Conservation (phyloP, 169 alveolate genomes). For the Blepharisma undulans region DNA sequence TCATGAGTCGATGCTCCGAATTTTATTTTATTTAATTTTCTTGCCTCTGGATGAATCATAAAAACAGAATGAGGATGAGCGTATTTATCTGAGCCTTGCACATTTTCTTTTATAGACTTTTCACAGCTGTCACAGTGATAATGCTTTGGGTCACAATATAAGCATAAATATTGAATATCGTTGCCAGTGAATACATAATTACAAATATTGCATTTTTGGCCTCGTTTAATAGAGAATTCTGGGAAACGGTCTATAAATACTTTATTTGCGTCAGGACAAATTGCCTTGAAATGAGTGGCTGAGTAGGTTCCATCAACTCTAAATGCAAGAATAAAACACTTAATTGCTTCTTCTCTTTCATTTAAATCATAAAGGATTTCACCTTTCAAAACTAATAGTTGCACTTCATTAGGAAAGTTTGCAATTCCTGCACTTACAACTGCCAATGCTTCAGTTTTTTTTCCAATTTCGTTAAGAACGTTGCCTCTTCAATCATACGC, state of each 20-base stretch:
- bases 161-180: background rate
- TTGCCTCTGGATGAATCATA: background rate
- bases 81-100: background rate
- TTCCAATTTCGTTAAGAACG: background rate
- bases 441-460: background rate
- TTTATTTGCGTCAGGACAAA: no score
- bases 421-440: background rate
- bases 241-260: background rate
- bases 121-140: background rate
- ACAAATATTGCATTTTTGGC: background rate
- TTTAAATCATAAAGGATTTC: no score
- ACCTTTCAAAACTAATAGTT: background rate
- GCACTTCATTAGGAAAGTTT: background rate
- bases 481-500: no score
- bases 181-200: background rate
- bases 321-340: no score
- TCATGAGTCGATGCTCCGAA: background rate
- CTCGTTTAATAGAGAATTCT: background rate
- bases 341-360: no score
- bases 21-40: background rate
- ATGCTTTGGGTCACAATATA: background rate
- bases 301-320: no score
- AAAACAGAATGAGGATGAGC: background rate
- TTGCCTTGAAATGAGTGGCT: no score
- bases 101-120: background rate